These are phyloP conservation scores for Aspergillus leporis DNA, from an alignment of 495 filamentous ascomycete genomes.

Conservation along the genomic window DNA sequence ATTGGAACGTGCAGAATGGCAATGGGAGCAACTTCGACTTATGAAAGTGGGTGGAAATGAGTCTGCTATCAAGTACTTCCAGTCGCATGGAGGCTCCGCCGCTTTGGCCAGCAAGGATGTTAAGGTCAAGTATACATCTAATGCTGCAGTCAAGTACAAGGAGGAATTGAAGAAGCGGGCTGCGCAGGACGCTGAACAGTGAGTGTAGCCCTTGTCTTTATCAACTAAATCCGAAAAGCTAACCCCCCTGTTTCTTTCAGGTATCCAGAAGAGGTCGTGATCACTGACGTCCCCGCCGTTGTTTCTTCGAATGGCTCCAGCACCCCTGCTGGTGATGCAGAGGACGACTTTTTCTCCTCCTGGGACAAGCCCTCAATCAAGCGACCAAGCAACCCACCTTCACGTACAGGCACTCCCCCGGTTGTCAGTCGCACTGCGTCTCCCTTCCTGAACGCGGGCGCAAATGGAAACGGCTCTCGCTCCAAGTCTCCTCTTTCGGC, in stretches of 20 bases:
- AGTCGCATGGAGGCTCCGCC: constrained; percentile 89
- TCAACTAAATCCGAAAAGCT: neutral
- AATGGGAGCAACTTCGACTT: constrained; percentile 96
- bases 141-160: constrained; percentile 91
- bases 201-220: constrained; percentile 20
- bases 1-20: constrained; percentile 71
- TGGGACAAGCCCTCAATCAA: constrained; percentile 99
- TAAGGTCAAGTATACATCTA: constrained; percentile 94
- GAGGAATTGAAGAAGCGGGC: constrained; percentile 86
- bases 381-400: constrained; percentile 90
- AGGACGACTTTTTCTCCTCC: constrained; percentile 96
- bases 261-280: constrained; percentile 81
- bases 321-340: constrained; percentile 74
- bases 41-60: constrained; percentile 99
- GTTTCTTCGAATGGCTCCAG: constrained; percentile 59
- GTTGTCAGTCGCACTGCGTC: constrained; percentile 81
- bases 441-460: constrained; percentile 76
- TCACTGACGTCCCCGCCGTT: constrained; percentile 70
- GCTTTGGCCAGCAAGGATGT: constrained; percentile 92
- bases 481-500: constrained; percentile 79
- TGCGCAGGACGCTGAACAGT: constrained; percentile 79
- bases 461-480: constrained; percentile 70
- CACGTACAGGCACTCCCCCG: constrained; percentile 85
- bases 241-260: constrained; percentile 44
- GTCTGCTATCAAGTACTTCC: constrained; percentile 96